Percentiles rank a stretch among this genome's conserved stretches.
Conservation (phyloP, 495 filamentous ascomycete species). For the Xylaria palmicola region DNA sequence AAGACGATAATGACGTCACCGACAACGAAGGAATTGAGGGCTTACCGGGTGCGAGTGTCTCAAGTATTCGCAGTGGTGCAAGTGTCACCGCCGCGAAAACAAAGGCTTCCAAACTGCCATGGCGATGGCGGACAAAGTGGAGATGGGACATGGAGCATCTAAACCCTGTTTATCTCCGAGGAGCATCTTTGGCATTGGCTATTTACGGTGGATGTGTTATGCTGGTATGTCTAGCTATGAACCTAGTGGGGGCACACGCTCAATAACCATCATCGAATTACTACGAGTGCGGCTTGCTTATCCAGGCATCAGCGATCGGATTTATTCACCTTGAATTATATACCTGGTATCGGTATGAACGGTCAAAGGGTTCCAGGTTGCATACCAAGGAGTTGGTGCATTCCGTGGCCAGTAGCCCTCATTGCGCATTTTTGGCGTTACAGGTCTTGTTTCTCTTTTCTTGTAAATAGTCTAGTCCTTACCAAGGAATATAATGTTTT, state of each 20-base stretch:
- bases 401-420: neutral
- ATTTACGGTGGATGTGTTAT: constrained; percentile 87
- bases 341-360: neutral
- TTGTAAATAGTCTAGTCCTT: neutral
- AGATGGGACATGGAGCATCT: constrained; percentile 52
- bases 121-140: constrained; percentile 40
- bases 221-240: constrained; percentile 81
- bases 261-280: constrained; percentile 33
- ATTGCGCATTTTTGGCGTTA: constrained; percentile 7
- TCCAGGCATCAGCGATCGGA: neutral
- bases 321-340: neutral
- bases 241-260: constrained; percentile 68
- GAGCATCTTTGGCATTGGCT: constrained; percentile 70
- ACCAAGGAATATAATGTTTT: constrained; percentile 3
- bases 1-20: constrained; percentile 46
- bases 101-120: constrained; percentile 24
- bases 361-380: neutral
- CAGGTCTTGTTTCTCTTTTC: neutral
- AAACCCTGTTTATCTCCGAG: constrained; percentile 60
- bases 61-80: constrained; percentile 44
- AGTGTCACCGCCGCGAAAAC: constrained; percentile 28
- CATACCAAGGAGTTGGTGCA: constrained; percentile 5
- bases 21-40: constrained; percentile 27
- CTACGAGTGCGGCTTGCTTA: neutral
- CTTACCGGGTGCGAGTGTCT: constrained; percentile 47